Percentiles rank a stretch among this genome's conserved stretches.
Evolutionary conservation across 495 filamentous ascomycete species (phyloP).

Genomic region (Penicillium coprophilum): DNA sequence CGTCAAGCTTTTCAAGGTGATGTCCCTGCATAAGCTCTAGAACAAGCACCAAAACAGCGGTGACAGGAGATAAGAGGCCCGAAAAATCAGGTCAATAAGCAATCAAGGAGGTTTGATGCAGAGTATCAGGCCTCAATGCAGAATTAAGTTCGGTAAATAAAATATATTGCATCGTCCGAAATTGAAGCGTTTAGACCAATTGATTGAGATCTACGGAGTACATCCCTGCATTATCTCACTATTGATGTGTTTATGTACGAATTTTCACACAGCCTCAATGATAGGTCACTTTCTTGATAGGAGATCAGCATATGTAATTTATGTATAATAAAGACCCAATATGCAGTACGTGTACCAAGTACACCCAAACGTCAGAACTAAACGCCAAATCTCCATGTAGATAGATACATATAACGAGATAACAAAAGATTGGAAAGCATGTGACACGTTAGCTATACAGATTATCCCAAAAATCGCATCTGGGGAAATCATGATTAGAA

Average conservation of each 20-base stretch:
- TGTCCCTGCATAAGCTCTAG: background rate
- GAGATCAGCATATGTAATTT: background rate
- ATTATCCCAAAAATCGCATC: background rate
- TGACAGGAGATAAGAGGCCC: background rate
- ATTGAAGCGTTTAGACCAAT: background rate
- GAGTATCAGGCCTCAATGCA: background rate
- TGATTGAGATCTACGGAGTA: background rate
- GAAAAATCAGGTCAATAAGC: background rate
- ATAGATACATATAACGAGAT: background rate
- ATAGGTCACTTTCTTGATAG: background rate
- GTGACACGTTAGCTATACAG: slow-evolving; percentile 13
- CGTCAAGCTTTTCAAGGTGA: background rate
- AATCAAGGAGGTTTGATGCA: background rate
- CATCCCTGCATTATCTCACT: no score
- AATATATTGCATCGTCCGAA: background rate
- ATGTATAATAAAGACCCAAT: background rate
- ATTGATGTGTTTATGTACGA: no score
- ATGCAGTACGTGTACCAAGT: background rate
- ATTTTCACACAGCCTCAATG: slow-evolving; percentile 2
- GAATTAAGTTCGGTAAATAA: background rate
- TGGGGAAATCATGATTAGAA: slow-evolving; percentile 17
- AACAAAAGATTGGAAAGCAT: background rate
- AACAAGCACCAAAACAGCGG: background rate
- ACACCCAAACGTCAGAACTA: background rate
- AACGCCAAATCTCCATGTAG: background rate